Conservation (phyloP, 768 basidiomycete genomes). For the Amanita pallidorosea region DNA sequence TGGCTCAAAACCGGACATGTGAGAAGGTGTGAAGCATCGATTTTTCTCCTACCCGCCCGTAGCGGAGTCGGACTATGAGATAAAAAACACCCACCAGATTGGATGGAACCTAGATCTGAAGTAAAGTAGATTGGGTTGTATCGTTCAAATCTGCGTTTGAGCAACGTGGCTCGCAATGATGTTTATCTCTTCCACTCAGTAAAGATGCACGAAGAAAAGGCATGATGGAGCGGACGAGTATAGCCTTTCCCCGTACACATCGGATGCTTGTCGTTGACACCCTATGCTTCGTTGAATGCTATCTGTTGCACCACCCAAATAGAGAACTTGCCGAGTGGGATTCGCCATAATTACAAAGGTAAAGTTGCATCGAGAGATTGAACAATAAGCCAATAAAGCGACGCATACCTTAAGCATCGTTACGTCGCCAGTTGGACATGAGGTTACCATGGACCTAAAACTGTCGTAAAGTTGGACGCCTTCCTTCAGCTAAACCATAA, state of each 20-base stretch:
- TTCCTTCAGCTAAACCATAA: neutral
- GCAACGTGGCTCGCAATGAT: neutral
- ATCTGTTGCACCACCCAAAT: neutral
- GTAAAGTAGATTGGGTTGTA: neutral
- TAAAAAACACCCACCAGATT: neutral
- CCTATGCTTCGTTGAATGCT: neutral
- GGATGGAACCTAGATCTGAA: neutral
- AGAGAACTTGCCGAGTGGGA: neutral
- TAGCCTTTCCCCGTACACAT: neutral
- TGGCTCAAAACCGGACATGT: neutral
- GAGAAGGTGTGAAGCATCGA: neutral
- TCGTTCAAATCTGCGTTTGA: neutral
- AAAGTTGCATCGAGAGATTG: neutral
- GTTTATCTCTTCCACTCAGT: neutral
- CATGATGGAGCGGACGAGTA: neutral
- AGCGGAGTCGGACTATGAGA: slow-evolving; percentile 1
- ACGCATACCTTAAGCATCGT: neutral
- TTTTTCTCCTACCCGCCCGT: neutral
- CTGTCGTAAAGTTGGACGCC: neutral
- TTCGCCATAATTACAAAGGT: neutral
- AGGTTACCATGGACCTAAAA: neutral
- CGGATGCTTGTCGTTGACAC: neutral
- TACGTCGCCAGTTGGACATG: neutral
- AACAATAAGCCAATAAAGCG: neutral
- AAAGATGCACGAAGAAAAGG: neutral